Conservation (phyloP, 2,329 filamentous ascomycete genomes). For the Pyricularia grisea region DNA sequence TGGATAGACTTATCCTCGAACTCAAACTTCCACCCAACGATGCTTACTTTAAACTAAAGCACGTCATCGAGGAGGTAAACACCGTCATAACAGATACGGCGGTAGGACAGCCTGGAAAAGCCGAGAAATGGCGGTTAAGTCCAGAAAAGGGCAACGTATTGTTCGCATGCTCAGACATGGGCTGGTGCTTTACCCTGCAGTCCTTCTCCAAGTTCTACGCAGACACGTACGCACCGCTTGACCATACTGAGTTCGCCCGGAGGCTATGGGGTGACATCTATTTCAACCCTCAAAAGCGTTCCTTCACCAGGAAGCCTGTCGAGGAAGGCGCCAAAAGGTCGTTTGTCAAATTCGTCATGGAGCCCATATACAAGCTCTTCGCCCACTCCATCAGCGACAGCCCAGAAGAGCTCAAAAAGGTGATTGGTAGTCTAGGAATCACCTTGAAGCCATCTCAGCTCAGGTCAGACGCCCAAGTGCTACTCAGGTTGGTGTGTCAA, state of each 20-base stretch:
- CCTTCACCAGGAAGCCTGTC: constrained; percentile 78
- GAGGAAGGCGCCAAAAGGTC: constrained; percentile 75
- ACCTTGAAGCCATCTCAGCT: constrained; percentile 85
- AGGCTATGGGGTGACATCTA: constrained; percentile 95
- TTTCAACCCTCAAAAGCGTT: constrained; percentile 83
- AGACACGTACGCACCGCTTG: constrained; percentile 74
- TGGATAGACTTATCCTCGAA: constrained; percentile 91
- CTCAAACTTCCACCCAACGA: constrained; percentile 89
- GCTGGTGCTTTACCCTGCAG: constrained; percentile 91
- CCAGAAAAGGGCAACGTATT: constrained; percentile 98
- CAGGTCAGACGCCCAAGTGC: constrained; percentile 77
- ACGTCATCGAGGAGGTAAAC: constrained; percentile 98
- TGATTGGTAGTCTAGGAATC: constrained; percentile 73
- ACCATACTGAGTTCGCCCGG: constrained; percentile 71
- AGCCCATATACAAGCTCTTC: constrained; percentile 96
- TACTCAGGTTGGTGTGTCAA: constrained; percentile 82
- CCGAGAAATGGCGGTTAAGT: constrained; percentile 72
- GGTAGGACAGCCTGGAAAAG: constrained; percentile 71
- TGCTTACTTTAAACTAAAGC: constrained; percentile 97
- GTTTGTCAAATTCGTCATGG: constrained; percentile 90
- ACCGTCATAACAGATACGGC: constrained; percentile 62
- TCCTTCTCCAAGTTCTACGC: constrained; percentile 97
- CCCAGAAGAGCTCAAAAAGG: constrained; percentile 72
- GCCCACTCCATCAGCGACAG: constrained; percentile 90
- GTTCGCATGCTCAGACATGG: constrained; percentile 87